phyloP scores from a whole-genome alignment of 2,329 filamentous ascomycete genomes.

The Verticillium tricorpus region DNA sequence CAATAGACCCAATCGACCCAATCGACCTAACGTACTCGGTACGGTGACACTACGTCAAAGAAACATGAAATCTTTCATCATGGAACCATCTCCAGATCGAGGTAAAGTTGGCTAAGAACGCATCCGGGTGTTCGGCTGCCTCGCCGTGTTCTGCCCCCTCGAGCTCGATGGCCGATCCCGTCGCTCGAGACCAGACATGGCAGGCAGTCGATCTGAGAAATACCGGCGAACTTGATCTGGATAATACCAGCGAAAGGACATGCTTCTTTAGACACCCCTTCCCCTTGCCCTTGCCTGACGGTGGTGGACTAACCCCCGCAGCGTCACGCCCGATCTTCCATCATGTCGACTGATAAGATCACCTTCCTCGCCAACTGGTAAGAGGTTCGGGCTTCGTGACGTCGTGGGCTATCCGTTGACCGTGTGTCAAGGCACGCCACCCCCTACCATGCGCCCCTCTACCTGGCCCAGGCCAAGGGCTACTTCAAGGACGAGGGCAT shows the following conservation, averaged over 20 bases:
- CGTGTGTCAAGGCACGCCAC: conserved; percentile 62
- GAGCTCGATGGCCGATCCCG: neutral
- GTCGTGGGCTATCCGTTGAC: conserved; percentile 3
- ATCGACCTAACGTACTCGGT: neutral
- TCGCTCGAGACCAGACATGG: conserved; percentile 11
- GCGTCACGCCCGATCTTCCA: conserved; percentile 39
- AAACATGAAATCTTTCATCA: conserved; percentile 23
- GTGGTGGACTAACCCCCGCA: conserved; percentile 44
- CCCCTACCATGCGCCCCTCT: conserved; percentile 74
- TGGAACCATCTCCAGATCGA: conserved; percentile 33
- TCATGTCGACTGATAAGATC: conserved; percentile 79
- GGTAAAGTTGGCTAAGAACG: conserved; percentile 41
- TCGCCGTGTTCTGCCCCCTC: conserved; percentile 10
- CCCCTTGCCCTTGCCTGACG: conserved; percentile 18
- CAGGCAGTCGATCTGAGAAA: conserved; percentile 59
- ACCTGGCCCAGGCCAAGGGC: conserved; percentile 71
- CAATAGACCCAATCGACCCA: neutral
- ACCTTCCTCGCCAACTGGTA: conserved; percentile 84
- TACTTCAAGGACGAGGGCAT: conserved; percentile 73
- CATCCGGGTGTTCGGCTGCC: conserved; percentile 39
- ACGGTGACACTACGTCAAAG: conserved; percentile 9
- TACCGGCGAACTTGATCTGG: conserved; percentile 83
- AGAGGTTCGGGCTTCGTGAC: conserved; percentile 15
- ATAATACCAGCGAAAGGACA: conserved; percentile 86
- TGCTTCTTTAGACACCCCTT: conserved; percentile 59